Conservation (phyloP, 2,329 filamentous ascomycete genomes). For the Tolypocladium guangdongense region DNA sequence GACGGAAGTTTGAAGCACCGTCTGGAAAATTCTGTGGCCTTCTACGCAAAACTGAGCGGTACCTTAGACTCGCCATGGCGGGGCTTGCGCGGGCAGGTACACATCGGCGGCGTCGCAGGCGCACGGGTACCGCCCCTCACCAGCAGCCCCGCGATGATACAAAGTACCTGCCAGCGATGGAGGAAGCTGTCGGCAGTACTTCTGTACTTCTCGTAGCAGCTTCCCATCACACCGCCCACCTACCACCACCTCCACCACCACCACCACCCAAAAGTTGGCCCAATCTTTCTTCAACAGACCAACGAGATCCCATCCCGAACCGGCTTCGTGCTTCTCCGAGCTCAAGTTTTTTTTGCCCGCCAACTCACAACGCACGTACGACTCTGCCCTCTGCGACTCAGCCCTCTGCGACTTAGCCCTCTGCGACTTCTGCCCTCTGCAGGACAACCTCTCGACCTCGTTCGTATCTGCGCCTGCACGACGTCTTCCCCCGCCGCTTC, state of each 20-base stretch:
- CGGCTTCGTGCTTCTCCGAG: background rate
- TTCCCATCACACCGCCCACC: background rate
- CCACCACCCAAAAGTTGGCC: background rate
- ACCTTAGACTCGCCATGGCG: constrained; percentile 6
- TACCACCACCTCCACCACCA: background rate
- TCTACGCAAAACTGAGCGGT: constrained; percentile 6
- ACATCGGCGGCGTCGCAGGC: background rate
- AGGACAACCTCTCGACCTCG: background rate
- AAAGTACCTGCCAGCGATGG: background rate
- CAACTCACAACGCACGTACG: background rate
- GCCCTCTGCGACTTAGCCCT: background rate
- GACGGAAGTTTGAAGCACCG: background rate
- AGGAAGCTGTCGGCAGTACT: background rate
- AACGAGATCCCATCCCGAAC: background rate
- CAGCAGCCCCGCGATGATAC: background rate
- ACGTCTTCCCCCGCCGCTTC: background rate
- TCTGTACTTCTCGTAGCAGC: background rate
- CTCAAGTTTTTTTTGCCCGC: background rate
- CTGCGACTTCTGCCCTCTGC: background rate
- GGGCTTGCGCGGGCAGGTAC: constrained; percentile 6
- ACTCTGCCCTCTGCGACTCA: background rate
- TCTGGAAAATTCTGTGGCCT: constrained; percentile 16
- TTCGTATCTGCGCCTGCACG: background rate
- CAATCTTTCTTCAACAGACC: background rate
- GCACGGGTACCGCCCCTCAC: background rate